Conservation (phyloP, 306 rosid genomes). For the Lathyrus sativus region DNA sequence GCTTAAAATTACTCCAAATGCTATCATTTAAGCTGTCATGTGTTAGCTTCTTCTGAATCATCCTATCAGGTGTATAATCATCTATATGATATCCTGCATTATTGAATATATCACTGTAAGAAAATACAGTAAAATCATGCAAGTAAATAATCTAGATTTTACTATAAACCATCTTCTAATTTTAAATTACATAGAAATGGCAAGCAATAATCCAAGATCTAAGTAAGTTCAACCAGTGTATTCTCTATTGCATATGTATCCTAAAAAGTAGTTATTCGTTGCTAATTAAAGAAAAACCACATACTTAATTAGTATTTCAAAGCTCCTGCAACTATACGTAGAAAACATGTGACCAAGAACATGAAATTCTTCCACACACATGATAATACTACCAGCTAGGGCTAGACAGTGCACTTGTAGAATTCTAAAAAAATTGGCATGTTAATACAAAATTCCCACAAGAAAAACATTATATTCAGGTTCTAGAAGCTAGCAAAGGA, state of each 20-base stretch:
- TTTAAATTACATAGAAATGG: not conserved
- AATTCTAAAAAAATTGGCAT: too few relatives aligned
- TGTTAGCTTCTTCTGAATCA: too few relatives aligned
- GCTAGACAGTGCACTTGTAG: too few relatives aligned
- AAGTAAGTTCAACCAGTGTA: slow-evolving; percentile 34
- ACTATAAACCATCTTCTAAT: not conserved
- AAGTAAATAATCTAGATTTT: slow-evolving; percentile 1
- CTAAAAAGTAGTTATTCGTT: slow-evolving; percentile 13
- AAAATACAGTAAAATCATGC: not conserved
- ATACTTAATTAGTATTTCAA: slow-evolving; percentile 9
- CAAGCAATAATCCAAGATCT: slow-evolving; percentile 10
- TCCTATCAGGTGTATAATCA: too few relatives aligned
- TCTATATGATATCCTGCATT: too few relatives aligned
- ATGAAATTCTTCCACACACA: slow-evolving; percentile 36
- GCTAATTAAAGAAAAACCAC: slow-evolving; percentile 36
- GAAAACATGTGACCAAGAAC: slow-evolving; percentile 46
- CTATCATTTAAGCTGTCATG: too few relatives aligned
- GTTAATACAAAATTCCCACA: too few relatives aligned
- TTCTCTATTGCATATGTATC: slow-evolving; percentile 41
- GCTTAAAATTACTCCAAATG: too few relatives aligned
- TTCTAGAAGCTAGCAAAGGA: too few relatives aligned
- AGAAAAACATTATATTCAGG: too few relatives aligned
- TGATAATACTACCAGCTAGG: not conserved
- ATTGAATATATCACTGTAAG: too few relatives aligned
- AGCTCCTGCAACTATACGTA: slow-evolving; percentile 15